Percentiles rank a stretch among this genome's conserved stretches.
phyloP scores from a whole-genome alignment of 164 flowering plant genomes.

The Euptelea pleiosperma region DNA sequence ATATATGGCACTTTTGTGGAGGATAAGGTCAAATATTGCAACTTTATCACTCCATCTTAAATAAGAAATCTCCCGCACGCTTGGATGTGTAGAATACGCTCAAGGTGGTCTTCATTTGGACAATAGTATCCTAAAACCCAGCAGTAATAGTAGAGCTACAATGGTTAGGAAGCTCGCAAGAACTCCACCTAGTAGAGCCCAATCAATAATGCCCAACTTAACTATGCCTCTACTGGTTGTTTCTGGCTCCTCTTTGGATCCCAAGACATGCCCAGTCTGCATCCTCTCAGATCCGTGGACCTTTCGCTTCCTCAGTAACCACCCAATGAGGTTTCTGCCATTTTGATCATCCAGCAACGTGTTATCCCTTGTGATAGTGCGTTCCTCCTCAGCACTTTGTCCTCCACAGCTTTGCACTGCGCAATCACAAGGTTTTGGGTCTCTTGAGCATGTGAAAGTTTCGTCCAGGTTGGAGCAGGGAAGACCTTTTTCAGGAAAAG shows the following conservation, averaged over 20 bases:
- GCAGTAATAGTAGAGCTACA: conserved; percentile 27
- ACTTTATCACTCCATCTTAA: neutral
- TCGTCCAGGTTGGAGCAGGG: conserved; percentile 11
- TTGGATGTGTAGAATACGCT: neutral
- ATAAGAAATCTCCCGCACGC: too few species aligned
- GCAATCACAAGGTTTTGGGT: conserved; percentile 47
- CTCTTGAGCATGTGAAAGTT: conserved; percentile 27
- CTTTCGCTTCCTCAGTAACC: conserved; percentile 55
- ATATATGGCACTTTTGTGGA: neutral
- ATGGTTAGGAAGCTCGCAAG: conserved; percentile 49
- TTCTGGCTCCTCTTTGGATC: conserved; percentile 18
- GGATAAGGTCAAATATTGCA: neutral
- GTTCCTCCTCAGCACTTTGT: conserved; percentile 15
- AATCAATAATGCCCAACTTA: conserved; percentile 41
- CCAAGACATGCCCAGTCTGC: conserved; percentile 16
- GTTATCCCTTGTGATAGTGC: conserved; percentile 7
- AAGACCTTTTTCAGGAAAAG: conserved; percentile 11
- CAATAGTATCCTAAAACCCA: conserved; percentile 7
- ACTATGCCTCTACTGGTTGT: neutral
- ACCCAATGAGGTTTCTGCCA: conserved; percentile 31
- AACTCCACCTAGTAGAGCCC: conserved; percentile 56
- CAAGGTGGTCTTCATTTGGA: neutral
- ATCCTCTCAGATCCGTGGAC: conserved; percentile 15
- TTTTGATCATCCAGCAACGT: conserved; percentile 17
- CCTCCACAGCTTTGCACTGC: conserved; percentile 35